Conservation (phyloP, 2,329 filamentous ascomycete genomes). For the Claviceps sorghi region DNA sequence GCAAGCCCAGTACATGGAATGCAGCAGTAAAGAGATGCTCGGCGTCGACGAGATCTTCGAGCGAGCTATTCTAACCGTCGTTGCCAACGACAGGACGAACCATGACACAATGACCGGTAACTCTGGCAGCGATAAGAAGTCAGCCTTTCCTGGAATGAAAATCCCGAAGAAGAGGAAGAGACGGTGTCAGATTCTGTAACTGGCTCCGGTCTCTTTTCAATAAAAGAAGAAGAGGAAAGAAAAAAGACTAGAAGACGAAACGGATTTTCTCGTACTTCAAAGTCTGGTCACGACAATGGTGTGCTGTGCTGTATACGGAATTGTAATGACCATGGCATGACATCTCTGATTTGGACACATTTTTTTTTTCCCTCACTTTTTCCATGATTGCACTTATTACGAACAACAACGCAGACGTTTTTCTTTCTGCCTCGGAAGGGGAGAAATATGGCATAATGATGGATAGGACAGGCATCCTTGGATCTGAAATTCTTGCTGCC, state of each 20-base stretch:
- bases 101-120: conserved; percentile 32
- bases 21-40: conserved; percentile 92
- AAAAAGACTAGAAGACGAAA: neutral
- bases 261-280: neutral
- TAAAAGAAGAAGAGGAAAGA: no score
- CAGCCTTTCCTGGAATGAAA: conserved; percentile 28
- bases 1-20: conserved; percentile 93
- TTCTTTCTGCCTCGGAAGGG: neutral
- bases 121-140: conserved; percentile 23
- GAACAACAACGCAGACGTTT: conserved; percentile 6
- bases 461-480: conserved; percentile 6
- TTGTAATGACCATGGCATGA: conserved; percentile 23
- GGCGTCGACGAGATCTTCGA: conserved; percentile 97
- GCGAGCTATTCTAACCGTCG: conserved; percentile 75
- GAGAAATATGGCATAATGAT: neutral
- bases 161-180: conserved; percentile 66
- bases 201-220: neutral
- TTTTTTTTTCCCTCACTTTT: conserved; percentile 17
- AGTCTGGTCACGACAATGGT: neutral
- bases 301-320: conserved; percentile 12
- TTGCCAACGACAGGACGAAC: conserved; percentile 62
- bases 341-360: conserved; percentile 18
- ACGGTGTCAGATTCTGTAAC: conserved; percentile 65
- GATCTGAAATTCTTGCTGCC: neutral
- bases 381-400: conserved; percentile 19